Conservation (phyloP, 495 filamentous ascomycete genomes). For the Astrothelium subdiscretum region DNA sequence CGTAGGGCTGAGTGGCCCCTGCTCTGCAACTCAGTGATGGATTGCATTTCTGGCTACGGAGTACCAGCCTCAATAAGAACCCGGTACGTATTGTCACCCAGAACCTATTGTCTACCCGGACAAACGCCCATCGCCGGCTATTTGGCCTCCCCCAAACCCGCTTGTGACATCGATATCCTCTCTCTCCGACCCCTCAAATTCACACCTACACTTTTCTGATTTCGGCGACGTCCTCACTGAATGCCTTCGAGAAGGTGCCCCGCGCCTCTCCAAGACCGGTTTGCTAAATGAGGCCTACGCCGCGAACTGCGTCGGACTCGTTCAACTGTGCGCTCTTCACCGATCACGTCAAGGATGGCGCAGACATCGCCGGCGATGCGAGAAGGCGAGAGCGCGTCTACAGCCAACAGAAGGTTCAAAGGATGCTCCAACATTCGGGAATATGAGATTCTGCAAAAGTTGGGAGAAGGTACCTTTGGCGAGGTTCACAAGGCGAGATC, state of each 20-base stretch:
- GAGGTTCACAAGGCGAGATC: conserved; percentile 87
- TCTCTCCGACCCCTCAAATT: too few relatives aligned
- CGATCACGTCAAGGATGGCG: background rate
- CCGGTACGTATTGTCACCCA: too few relatives aligned
- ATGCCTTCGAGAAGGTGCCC: background rate
- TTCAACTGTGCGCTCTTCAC: background rate
- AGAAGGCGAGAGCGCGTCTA: background rate
- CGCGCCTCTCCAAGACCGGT: background rate
- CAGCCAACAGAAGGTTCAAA: conserved; percentile 38
- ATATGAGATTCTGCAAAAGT: conserved; percentile 80
- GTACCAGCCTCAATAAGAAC: background rate
- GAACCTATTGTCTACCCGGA: background rate
- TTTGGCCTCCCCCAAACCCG: too few relatives aligned
- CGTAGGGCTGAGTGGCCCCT: background rate
- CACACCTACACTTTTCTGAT: background rate
- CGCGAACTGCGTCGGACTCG: background rate
- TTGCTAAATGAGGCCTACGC: background rate
- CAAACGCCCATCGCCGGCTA: background rate
- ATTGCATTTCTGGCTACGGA: background rate
- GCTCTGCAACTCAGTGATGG: background rate
- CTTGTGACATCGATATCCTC: background rate
- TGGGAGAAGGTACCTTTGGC: conserved; percentile 96
- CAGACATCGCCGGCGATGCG: background rate
- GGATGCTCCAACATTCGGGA: conserved; percentile 82
- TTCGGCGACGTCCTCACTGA: background rate